Evolutionary conservation across 495 filamentous ascomycete genomes (phyloP), one percentile per base, ranked within the genome.

Genomic region (Penicilliopsis zonata): DNA sequence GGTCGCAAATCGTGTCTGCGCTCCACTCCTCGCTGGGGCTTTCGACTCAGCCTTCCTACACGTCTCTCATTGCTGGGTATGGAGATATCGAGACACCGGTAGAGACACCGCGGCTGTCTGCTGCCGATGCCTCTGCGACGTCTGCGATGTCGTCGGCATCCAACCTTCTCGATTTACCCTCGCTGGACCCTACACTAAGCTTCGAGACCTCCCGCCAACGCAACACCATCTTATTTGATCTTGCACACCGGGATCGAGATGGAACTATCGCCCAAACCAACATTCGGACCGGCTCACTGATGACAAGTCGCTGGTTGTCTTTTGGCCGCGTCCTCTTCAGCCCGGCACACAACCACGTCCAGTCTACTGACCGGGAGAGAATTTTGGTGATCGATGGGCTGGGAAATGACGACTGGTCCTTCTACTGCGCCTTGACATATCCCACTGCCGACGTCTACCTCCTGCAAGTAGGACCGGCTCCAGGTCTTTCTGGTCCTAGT

Each of bases 241-340:
- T 68, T 13, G 60, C 65, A 1, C 69, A 74, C 44, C 56, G 60
- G 13, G 72, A 78, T 18, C 66, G 69, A 33, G 70, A 72, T 32
- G 76, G 72, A 9, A 70, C 79, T 5, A 68, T 73, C 10, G 74
- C 81, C 0, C 75, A 80, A 34, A 82, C 82, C 27, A 90, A 92
- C 54, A 74, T 95, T 32, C 70, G 86, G 9, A 85, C 86, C 3
- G 83, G 79, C 20, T 78, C 80, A 7, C 53, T 85, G 10, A 80
- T 80, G 73, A 79, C 78, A 1, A 80, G 75, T 51, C 72, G 76
- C 37, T 96, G 88, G 87, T 69, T 99, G 14, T 88, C 86, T 5
- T 96, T 94, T 54, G 90, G 90, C 9, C 76, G 87, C 33, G 86
- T 96, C 0, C 71, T 99, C 6, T 94, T 99, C 58, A 92, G 83